Evolutionary conservation across 148 eudicot species (phyloP), one percentile per base, ranked within the genome.

Genomic region (Spergularia bocconei): DNA sequence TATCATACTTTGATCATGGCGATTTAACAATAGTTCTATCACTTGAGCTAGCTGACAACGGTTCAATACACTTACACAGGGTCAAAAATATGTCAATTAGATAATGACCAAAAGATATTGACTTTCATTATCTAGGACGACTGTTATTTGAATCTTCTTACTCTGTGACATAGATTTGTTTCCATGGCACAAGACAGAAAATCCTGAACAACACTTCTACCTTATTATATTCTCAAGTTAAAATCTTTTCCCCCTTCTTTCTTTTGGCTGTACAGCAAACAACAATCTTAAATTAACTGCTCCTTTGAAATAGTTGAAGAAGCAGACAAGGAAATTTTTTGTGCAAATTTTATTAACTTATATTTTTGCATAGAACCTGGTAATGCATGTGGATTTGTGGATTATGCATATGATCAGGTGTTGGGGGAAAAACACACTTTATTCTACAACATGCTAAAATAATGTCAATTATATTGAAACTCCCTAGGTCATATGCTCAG

Each of bases 161-260:
- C 15, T 39, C 12, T 66, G 6, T 66, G 69, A 66, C 50, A n/a
- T 66, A 44, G 69, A 66, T 66, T 66, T 41, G 50, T 66, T 66
- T 39, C 69, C 53, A 41, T 66, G 69, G 53, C 20, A 38, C 23
- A 66, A 66, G 69, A 66, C 69, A 66, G 13, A 36, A 44, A 16
- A 66, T 38, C 69, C 36, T 39, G 13, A 64, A 39, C 69, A 14
- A 38, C 47, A 64, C 13, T 64, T 38, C 17, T 64, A 64, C 15
- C 48, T 16, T 33, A 64, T 33, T 64, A 5, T 13, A 16, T 63
- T 63, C 13, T 64, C 19, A 7, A 6, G 21, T 17, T 58, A 58
- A 58, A 58, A 58, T 58, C 62, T 23, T 60, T 23, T 29, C 25
- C 23, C 15, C 23, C 8, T 57, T 15, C 25, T 63, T 63, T 63